phyloP scores from a whole-genome alignment of 805 yeast genomes.

The Myxozyma mucilagina region DNA sequence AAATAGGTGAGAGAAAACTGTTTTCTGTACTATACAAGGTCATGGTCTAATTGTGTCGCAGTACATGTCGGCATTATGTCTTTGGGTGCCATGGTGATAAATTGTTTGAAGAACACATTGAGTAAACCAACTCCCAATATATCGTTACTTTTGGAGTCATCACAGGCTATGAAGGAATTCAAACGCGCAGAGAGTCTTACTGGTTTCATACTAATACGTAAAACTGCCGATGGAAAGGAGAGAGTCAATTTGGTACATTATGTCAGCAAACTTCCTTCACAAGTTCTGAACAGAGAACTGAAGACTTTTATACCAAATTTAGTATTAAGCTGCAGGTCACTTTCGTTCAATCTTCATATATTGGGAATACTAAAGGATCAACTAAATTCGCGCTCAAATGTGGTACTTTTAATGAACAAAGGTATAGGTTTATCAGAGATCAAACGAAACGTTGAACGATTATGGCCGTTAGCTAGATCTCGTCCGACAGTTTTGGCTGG shows the following conservation, averaged over 20 bases:
- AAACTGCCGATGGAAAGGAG: background rate
- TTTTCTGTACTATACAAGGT: background rate
- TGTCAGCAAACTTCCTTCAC: background rate
- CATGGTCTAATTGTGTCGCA: background rate
- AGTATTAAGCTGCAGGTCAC: background rate
- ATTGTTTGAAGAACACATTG: background rate
- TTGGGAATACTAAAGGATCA: background rate
- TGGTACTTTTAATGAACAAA: background rate
- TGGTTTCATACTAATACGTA: background rate
- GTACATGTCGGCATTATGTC: conserved; percentile 9
- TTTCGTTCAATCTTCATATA: background rate
- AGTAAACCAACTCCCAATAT: background rate
- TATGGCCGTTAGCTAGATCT: conserved; percentile 3
- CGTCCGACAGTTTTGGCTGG: conserved; percentile 6
- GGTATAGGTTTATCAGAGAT: conserved; percentile 6
- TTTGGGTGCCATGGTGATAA: background rate
- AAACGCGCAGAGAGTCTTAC: background rate
- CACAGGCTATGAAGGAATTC: background rate
- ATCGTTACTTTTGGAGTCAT: conserved; percentile 1
- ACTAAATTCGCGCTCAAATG: conserved; percentile 1
- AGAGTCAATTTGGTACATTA: background rate
- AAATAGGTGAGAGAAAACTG: background rate
- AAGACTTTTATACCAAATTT: conserved; percentile 1
- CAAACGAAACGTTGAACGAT: background rate
- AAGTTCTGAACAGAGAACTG: background rate